Conservation (phyloP, 2,329 filamentous ascomycete species). For the Scorias spongiosa region DNA sequence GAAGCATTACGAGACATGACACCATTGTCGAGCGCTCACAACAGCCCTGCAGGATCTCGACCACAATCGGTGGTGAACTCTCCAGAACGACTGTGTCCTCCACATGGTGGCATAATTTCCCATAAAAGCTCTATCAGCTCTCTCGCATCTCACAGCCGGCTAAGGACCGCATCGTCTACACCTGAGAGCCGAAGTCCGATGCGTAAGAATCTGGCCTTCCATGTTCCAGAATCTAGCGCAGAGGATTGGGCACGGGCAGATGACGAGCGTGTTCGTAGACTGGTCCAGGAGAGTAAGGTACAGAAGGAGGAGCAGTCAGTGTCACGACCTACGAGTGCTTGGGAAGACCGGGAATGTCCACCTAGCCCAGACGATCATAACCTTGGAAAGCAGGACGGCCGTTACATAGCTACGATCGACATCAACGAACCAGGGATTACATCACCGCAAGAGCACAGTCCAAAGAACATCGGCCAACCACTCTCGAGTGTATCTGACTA, state of each 20-base stretch:
- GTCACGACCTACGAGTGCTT: constrained; percentile 14
- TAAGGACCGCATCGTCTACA: constrained; percentile 1
- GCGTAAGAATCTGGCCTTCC: constrained; percentile 2
- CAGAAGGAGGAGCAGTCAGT: constrained; percentile 13
- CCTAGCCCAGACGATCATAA: constrained; percentile 30
- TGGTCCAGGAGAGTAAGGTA: constrained; percentile 20
- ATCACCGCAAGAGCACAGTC: constrained; percentile 21
- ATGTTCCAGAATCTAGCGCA: constrained; percentile 15
- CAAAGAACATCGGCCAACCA: constrained; percentile 11
- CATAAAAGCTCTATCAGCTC: constrained; percentile 16
- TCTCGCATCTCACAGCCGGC: constrained; percentile 9
- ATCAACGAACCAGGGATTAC: constrained; percentile 10
- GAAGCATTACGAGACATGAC: constrained; percentile 28
- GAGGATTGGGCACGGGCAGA: constrained; percentile 19
- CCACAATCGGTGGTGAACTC: constrained; percentile 9
- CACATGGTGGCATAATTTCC: constrained; percentile 8
- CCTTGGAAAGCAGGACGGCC: constrained; percentile 8
- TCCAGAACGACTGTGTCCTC: constrained; percentile 9
- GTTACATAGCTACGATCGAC: constrained; percentile 7
- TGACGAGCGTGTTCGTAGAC: constrained; percentile 18
- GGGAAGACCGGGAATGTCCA: constrained; percentile 26
- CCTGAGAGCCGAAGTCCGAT: constrained; percentile 1
- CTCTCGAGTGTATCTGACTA: constrained; percentile 35
- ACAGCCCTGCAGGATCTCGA: constrained; percentile 14
- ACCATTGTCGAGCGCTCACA: constrained; percentile 16